Evolutionary conservation across 495 filamentous ascomycete species (phyloP).

Genomic region (Lophiostoma macrostomum): DNA sequence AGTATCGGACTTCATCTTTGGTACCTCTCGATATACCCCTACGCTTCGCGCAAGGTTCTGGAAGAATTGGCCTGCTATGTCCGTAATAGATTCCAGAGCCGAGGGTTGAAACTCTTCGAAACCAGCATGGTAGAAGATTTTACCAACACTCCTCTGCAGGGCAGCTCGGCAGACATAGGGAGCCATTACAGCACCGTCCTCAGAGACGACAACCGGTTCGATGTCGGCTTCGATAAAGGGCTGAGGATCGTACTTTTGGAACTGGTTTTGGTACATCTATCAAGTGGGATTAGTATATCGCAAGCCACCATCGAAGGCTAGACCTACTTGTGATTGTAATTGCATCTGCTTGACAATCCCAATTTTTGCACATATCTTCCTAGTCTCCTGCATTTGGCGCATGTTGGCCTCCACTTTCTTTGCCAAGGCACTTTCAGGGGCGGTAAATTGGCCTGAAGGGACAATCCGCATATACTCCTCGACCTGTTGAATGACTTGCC

Average conservation of each 20-base stretch:
- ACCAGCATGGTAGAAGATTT: slow-evolving; percentile 93
- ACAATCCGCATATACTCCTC: slow-evolving; percentile 77
- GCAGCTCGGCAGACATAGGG: slow-evolving; percentile 75
- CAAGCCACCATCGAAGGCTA: background rate
- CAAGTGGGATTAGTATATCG: background rate
- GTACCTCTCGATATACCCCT: slow-evolving; percentile 76
- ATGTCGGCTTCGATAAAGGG: slow-evolving; percentile 85
- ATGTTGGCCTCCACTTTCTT: slow-evolving; percentile 85
- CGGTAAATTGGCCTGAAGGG: slow-evolving; percentile 68
- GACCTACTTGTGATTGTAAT: slow-evolving; percentile 81
- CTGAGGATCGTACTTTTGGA: slow-evolving; percentile 93
- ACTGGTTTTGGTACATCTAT: slow-evolving; percentile 96
- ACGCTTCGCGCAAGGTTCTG: slow-evolving; percentile 74
- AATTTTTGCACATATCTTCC: slow-evolving; percentile 94
- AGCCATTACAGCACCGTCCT: slow-evolving; percentile 82
- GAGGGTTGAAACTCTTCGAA: slow-evolving; percentile 98
- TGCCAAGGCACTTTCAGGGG: slow-evolving; percentile 74
- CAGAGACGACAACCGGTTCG: slow-evolving; percentile 78
- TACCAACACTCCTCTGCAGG: slow-evolving; percentile 82
- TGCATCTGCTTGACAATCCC: slow-evolving; percentile 99
- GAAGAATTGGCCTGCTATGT: slow-evolving; percentile 88
- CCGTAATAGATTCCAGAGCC: slow-evolving; percentile 84
- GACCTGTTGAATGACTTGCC: slow-evolving; percentile 77
- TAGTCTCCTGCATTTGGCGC: slow-evolving; percentile 91
- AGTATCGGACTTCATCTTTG: slow-evolving; percentile 55